Conservation (phyloP, 306 rosid genomes). For the Corylus avellana region DNA sequence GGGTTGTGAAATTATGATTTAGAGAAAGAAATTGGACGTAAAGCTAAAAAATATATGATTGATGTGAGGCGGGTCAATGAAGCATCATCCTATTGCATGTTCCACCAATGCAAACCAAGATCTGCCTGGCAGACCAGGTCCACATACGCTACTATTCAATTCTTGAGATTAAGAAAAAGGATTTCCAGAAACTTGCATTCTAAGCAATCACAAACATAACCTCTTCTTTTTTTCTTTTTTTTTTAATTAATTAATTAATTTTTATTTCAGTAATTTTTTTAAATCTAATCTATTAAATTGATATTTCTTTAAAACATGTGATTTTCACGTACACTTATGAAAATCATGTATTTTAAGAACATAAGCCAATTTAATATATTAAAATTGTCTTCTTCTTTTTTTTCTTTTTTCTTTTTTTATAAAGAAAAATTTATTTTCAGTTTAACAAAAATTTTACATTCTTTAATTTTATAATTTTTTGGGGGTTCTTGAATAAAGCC, state of each 20-base stretch:
- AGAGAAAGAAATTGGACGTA: conserved; percentile 39
- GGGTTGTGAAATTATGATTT: neutral
- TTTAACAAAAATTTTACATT: neutral
- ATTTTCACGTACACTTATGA: no score
- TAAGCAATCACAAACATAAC: conserved; percentile 24
- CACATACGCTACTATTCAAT: neutral
- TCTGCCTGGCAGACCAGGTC: neutral
- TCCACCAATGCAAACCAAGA: conserved; percentile 1
- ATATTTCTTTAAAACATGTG: no score
- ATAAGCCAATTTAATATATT: no score
- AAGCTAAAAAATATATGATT: conserved; percentile 36
- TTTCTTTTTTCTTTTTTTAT: neutral
- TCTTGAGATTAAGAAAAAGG: neutral
- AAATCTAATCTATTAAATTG: no score
- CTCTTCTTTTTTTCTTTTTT: no score
- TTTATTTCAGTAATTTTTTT: no score
- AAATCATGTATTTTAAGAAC: no score
- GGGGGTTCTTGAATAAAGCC: no score
- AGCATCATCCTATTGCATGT: conserved; percentile 41
- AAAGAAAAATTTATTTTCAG: neutral
- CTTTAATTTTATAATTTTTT: neutral
- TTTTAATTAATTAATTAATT: no score
- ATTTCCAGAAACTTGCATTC: conserved; percentile 29
- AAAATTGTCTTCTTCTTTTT: neutral
- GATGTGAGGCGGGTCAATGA: conserved; percentile 22